A percentile compares a stretch with the other conserved stretches of the same genome.
Evolutionary conservation across 257 asterid genomes (phyloP).

Genomic region (Sherardia arvensis): DNA sequence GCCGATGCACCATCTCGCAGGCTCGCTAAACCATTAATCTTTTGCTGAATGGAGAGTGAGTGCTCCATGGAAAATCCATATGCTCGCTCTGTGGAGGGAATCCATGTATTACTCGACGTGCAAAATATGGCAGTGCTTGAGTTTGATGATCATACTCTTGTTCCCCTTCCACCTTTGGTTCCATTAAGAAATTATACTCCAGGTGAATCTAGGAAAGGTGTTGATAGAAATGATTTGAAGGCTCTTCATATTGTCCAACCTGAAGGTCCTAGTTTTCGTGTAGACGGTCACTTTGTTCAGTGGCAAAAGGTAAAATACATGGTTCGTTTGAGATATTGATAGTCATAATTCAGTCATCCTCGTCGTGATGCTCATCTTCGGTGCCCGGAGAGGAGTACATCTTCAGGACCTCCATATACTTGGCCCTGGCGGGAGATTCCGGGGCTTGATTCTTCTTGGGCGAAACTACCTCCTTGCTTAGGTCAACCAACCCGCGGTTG

Average conservation of each 20-base stretch:
- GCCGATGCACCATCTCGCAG: slow-evolving; percentile 90
- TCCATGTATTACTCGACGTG: slow-evolving; percentile 83
- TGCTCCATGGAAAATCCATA: slow-evolving; percentile 96
- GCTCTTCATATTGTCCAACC: slow-evolving; percentile 79
- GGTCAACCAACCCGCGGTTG: too few species aligned
- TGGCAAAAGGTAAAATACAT: slow-evolving; percentile 80
- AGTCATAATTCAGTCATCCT: too few species aligned
- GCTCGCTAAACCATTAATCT: slow-evolving; percentile 91
- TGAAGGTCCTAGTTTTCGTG: slow-evolving; percentile 95
- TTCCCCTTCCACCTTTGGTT: slow-evolving; percentile 90
- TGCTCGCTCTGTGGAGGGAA: slow-evolving; percentile 96
- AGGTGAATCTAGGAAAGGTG: slow-evolving; percentile 92
- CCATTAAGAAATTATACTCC: slow-evolving; percentile 88
- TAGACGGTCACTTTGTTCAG: slow-evolving; percentile 69
- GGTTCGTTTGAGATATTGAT: neutral
- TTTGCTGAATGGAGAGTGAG: slow-evolving; percentile 88
- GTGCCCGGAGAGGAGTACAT: too few species aligned
- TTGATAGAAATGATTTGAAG: slow-evolving; percentile 90
- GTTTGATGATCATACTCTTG: slow-evolving; percentile 88
- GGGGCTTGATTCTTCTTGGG: too few species aligned
- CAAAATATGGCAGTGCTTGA: slow-evolving; percentile 86
- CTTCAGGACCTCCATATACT: too few species aligned
- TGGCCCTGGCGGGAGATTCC: too few species aligned
- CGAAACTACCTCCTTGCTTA: too few species aligned
- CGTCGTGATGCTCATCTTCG: too few species aligned